Evolutionary conservation across 2,329 filamentous ascomycete genomes (phyloP).

Genomic region (Colletotrichum ledebouriae): DNA sequence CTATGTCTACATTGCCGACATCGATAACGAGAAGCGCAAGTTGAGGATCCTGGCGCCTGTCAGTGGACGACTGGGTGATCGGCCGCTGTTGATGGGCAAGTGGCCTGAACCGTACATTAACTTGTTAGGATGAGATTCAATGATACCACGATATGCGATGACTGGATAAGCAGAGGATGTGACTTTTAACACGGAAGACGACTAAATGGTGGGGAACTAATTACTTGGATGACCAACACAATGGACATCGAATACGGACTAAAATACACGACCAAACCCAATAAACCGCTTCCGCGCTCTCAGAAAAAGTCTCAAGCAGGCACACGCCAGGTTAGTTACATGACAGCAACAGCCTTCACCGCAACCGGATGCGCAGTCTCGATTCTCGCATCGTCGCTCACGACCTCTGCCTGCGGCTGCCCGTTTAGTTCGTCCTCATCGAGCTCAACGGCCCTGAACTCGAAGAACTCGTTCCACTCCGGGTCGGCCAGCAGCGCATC

Average conservation of each 20-base stretch:
- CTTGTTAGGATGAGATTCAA: constrained; percentile 67
- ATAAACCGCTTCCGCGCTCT: too few relatives aligned
- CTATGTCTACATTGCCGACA: constrained; percentile 92
- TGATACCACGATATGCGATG: constrained; percentile 21
- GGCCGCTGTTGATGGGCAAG: constrained; percentile 84
- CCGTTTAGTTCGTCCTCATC: constrained; percentile 3
- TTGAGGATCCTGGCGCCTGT: constrained; percentile 87
- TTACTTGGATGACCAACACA: too few relatives aligned
- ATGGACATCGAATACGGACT: too few relatives aligned
- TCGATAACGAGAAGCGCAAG: constrained; percentile 86
- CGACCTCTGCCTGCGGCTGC: too few relatives aligned
- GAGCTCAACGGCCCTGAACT: constrained; percentile 53
- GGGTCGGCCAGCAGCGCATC: constrained; percentile 50
- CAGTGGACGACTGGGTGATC: constrained; percentile 81
- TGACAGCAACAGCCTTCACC: too few relatives aligned
- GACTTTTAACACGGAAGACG: neutral
- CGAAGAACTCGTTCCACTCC: constrained; percentile 54
- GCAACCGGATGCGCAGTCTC: too few relatives aligned
- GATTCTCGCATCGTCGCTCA: too few relatives aligned
- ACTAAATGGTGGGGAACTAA: neutral
- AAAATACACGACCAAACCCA: too few relatives aligned
- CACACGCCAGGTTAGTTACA: too few relatives aligned
- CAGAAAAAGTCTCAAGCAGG: too few relatives aligned
- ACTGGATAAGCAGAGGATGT: too few relatives aligned
- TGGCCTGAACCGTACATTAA: constrained; percentile 91